phyloP scores from a whole-genome alignment of 352 stramenopile species.

The Phytopythium oedochilum region DNA sequence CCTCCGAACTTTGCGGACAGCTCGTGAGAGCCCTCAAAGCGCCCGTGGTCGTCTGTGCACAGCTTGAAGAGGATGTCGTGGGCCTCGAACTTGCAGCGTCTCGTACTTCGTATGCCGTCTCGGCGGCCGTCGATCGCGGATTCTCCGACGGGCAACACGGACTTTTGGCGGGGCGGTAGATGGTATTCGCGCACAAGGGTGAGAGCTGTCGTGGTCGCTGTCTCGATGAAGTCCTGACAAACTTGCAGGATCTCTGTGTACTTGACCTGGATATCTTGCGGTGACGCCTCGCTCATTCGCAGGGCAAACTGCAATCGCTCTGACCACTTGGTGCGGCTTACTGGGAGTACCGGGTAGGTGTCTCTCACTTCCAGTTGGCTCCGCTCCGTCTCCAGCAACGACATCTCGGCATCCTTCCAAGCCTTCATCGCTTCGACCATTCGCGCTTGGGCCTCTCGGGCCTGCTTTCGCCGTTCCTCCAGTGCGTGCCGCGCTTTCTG shows the following conservation, averaged over 20 bases:
- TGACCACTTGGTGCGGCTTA: conserved; percentile 53
- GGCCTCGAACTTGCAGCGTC: conserved; percentile 72
- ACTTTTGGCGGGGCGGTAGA: conserved; percentile 72
- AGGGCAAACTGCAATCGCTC: conserved; percentile 61
- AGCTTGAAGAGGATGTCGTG: conserved; percentile 90
- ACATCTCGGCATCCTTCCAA: conserved; percentile 74
- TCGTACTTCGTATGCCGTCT: conserved; percentile 48
- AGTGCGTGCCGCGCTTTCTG: conserved; percentile 54
- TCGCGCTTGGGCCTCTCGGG: conserved; percentile 40
- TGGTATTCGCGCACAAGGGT: conserved; percentile 82
- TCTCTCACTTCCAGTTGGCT: conserved; percentile 39
- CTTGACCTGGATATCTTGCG: conserved; percentile 55
- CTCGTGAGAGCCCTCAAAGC: conserved; percentile 89
- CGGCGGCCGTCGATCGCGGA: conserved; percentile 63
- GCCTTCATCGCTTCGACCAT: conserved; percentile 60
- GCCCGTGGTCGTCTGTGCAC: conserved; percentile 86
- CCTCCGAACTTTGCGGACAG: conserved; percentile 79
- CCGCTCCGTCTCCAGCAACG: conserved; percentile 43
- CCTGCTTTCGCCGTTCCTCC: conserved; percentile 44
- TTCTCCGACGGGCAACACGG: conserved; percentile 54
- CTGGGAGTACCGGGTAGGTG: conserved; percentile 39
- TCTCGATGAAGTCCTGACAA: conserved; percentile 88
- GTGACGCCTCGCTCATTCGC: conserved; percentile 25
- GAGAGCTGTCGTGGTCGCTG: conserved; percentile 52
- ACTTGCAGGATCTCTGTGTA: conserved; percentile 84